Conservation (phyloP, 2,329 filamentous ascomycete genomes). For the Penicillium sp. region DNA sequence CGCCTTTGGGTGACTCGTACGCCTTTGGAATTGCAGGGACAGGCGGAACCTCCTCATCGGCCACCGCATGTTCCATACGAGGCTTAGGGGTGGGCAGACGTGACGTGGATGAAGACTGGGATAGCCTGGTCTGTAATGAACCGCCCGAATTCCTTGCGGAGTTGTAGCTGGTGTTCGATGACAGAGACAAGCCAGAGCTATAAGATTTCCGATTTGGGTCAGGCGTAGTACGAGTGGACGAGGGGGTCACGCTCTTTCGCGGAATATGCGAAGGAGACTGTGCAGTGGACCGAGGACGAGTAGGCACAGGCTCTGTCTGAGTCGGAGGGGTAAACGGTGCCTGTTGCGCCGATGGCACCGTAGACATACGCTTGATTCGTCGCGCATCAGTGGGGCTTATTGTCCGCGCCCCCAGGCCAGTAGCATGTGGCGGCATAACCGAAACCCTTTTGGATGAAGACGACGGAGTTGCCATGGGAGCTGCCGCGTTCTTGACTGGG, state of each 20-base stretch:
- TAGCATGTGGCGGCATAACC: conserved; percentile 66
- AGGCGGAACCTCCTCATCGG: conserved; percentile 75
- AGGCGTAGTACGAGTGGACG: conserved; percentile 77
- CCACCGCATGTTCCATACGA: conserved; percentile 53
- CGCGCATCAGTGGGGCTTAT: conserved; percentile 93
- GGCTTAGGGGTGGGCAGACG: conserved; percentile 80
- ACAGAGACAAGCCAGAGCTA: conserved; percentile 71
- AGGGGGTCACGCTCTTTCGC: conserved; percentile 73
- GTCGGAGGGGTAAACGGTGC: conserved; percentile 53
- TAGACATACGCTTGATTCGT: conserved; percentile 78
- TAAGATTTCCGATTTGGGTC: conserved; percentile 80
- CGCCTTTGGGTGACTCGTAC: conserved; percentile 83
- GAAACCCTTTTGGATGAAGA: conserved; percentile 61
- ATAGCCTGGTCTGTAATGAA: conserved; percentile 60
- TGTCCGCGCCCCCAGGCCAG: conserved; percentile 82
- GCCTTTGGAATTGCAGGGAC: conserved; percentile 95
- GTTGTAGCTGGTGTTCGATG: conserved; percentile 68
- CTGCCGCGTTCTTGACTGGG: conserved; percentile 46
- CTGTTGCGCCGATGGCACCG: conserved; percentile 46
- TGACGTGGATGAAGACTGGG: conserved; percentile 59
- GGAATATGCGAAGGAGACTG: conserved; percentile 77
- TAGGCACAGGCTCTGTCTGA: conserved; percentile 47
- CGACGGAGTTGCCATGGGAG: conserved; percentile 44
- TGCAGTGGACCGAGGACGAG: conserved; percentile 47
- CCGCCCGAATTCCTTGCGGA: conserved; percentile 67